These are phyloP conservation scores for Acrocalymma vagum DNA, from an alignment of 2,329 filamentous ascomycete genomes.

Conservation along the genomic window DNA sequence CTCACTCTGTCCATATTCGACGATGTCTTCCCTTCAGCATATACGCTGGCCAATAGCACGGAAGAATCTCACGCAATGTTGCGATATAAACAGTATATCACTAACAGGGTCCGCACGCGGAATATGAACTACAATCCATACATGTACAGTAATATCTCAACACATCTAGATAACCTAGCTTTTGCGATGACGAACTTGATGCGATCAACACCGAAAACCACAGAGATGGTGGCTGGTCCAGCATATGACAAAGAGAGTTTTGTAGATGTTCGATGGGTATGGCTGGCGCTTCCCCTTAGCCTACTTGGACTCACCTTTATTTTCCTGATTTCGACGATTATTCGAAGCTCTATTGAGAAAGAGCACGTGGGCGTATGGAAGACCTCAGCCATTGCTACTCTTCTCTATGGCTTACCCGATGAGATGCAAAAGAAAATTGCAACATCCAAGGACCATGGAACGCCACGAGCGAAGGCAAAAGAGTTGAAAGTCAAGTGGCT, in stretches of 20 bases:
- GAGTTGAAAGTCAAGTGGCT: conserved; percentile 27
- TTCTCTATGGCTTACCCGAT: conserved; percentile 31
- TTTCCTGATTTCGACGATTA: conserved; percentile 35
- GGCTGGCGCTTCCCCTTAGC: conserved; percentile 38
- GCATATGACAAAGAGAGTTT: conserved; percentile 29
- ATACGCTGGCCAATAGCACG: conserved; percentile 6
- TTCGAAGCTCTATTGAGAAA: conserved; percentile 17
- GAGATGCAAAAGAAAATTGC: conserved; percentile 20
- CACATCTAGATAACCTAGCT: conserved; percentile 27
- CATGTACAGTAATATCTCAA: conserved; percentile 22
- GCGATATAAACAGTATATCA: conserved; percentile 7
- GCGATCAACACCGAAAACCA: conserved; percentile 14
- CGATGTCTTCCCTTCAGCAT: conserved; percentile 27
- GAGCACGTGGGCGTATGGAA: conserved; percentile 37
- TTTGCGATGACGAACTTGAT: conserved; percentile 25
- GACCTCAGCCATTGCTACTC: conserved; percentile 28
- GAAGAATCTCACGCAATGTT: conserved; percentile 3
- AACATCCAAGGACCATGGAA: conserved; percentile 7
- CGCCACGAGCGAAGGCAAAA: conserved; percentile 34
- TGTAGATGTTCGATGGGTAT: conserved; percentile 40
- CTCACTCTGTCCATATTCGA: conserved; percentile 18
- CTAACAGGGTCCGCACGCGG: too few species aligned
- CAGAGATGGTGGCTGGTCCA: conserved; percentile 12
- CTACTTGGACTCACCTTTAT: conserved; percentile 24
- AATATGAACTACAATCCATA: conserved; percentile 21